Evolutionary conservation across 2,329 filamentous ascomycete genomes (phyloP), one percentile per base, ranked within the genome.

Genomic region (Aspergillus viridinutans): DNA sequence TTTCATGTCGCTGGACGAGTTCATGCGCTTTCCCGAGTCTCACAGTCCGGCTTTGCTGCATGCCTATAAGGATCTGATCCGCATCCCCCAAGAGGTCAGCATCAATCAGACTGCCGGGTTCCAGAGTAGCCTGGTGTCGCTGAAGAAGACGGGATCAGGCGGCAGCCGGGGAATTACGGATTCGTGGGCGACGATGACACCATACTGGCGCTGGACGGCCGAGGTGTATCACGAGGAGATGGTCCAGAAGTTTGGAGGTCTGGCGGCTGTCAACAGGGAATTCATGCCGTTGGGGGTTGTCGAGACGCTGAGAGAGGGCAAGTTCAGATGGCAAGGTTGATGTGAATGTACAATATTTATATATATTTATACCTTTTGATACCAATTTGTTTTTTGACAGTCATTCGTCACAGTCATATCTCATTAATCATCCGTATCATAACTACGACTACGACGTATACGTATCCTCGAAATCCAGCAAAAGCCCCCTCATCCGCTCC

Each of bases 141-240:
- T 65, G 12, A 58, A 59, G 6, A 59, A 52, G 29, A 25, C 52
- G 3, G 59, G 42, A 20, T 17, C 53, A 35, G 42, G 14, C 29
- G 4, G 38, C 17, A 54, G 45, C 35, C 52, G 53, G 35, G 61
- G 62, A 35, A 50, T 53, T 23, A 69, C 57, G 1, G 29, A 60
- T 5, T n/a, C 54, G 10, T 77, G 72, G 70, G 0, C 7, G 1
- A n/a, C 17, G 3, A 77, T 77, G 75, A 63, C 69, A 1, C 66
- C 75, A 10, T 78, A 78, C 55, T 78, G 76, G 74, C 68, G 67
- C 53, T 77, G 75, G 74, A 67, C 73, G 3, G 72, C 72, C 6
- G 74, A 76, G 56, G 54, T 77, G 48, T 78, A 78, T 52, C 67
- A 72, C 42, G 62, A 60, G 9, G 75, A 74, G 49, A 76, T 78